Conservation (phyloP, 495 filamentous ascomycete genomes). For the Hypomontagnella submonticulosa region DNA sequence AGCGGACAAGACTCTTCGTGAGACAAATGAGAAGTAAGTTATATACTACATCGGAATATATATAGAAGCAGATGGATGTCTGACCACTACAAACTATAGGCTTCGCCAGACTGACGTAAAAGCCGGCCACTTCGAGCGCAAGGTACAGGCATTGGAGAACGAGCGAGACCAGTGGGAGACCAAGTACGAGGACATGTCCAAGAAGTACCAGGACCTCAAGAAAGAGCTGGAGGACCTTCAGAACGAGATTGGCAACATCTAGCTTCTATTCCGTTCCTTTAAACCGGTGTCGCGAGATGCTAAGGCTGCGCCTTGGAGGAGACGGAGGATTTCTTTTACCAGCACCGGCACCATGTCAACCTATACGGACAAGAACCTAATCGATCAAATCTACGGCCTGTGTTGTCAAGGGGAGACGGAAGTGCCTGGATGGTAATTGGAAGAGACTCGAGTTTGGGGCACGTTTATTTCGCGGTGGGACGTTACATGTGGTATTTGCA, state of each 20-base stretch:
- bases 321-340: constrained; percentile 29
- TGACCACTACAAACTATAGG: constrained; percentile 61
- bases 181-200: constrained; percentile 95
- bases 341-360: constrained; percentile 33
- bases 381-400: constrained; percentile 25
- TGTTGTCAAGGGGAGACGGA: constrained; percentile 11
- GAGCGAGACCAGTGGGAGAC: constrained; percentile 90
- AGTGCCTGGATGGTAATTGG: constrained; percentile 25
- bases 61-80: constrained; percentile 29
- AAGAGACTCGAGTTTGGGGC: constrained; percentile 30
- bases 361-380: constrained; percentile 24
- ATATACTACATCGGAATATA: constrained; percentile 1
- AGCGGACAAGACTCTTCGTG: constrained; percentile 91
- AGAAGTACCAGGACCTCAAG: constrained; percentile 85
- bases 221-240: constrained; percentile 93
- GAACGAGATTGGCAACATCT: constrained; percentile 90
- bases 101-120: constrained; percentile 99
- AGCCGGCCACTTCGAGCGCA: constrained; percentile 98
- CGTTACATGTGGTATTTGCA: constrained; percentile 41
- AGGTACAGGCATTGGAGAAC: constrained; percentile 93
- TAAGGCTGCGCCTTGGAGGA: constrained; percentile 30
- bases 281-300: constrained; percentile 35
- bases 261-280: constrained; percentile 51
- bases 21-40: constrained; percentile 97
- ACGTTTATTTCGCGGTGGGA: constrained; percentile 39